Evolutionary conservation across 108 stramenopile genomes (phyloP).

Genomic region (Skeletonema menzelii): DNA sequence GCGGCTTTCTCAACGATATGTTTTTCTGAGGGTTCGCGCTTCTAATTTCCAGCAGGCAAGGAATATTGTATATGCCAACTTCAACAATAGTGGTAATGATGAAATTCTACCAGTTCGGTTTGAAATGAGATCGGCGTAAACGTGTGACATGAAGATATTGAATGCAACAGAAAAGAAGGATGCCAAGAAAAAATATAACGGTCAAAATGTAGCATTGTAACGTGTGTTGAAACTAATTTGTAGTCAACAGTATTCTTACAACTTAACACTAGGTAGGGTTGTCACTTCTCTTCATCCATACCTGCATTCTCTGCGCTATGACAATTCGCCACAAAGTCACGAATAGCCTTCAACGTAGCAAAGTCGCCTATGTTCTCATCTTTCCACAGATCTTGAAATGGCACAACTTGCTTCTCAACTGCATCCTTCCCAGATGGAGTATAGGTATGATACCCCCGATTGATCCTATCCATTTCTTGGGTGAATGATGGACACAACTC

Average conservation of each 20-base stretch:
- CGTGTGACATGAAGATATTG: not conserved
- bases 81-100: not conserved
- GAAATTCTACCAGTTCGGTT: not conserved
- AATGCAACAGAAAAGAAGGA: not conserved
- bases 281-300: not conserved
- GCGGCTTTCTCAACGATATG: no score
- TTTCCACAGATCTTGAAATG: slow-evolving; percentile 30
- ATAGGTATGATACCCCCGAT: slow-evolving; percentile 3
- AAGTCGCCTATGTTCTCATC: slow-evolving; percentile 42
- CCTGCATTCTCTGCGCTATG: slow-evolving; percentile 1
- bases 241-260: not conserved
- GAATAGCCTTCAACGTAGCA: slow-evolving; percentile 35
- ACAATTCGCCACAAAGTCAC: slow-evolving; percentile 36
- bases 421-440: not conserved
- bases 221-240: not conserved
- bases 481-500: slow-evolving; percentile 29
- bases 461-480: slow-evolving; percentile 20
- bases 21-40: not conserved
- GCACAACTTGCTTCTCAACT: not conserved
- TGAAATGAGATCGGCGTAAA: not conserved
- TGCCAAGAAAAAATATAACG: not conserved
- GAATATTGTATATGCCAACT: not conserved
- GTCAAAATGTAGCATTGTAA: not conserved
- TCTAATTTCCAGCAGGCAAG: not conserved
- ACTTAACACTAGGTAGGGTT: not conserved